A percentile compares a stretch with the other conserved stretches of the same genome.
phyloP scores from a whole-genome alignment of 306 rosid genomes.

The Cicer chorassanicum region DNA sequence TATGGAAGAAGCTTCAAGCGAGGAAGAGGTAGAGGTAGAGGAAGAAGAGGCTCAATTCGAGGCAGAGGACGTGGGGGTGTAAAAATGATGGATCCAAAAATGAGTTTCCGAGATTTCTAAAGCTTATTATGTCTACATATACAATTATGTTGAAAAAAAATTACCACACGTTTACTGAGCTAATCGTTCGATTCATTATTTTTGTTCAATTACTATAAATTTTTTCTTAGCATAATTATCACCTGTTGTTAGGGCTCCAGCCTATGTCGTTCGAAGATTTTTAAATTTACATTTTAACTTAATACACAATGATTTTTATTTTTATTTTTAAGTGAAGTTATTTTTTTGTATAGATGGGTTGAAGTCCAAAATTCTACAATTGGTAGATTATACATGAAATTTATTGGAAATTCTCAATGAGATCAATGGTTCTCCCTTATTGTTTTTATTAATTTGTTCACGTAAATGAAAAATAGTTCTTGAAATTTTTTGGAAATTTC shows the following conservation, averaged over 20 bases:
- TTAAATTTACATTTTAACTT: background rate
- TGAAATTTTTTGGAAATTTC: background rate
- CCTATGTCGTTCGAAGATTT: background rate
- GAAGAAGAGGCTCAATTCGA: constrained; percentile 55
- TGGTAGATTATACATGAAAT: too few relatives aligned
- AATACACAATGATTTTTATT: too few relatives aligned
- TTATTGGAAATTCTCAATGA: too few relatives aligned
- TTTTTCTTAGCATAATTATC: constrained; percentile 8
- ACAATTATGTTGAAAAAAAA: background rate
- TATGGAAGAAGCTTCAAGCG: constrained; percentile 73
- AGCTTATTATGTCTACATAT: constrained; percentile 5
- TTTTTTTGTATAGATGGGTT: too few relatives aligned
- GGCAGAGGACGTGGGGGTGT: constrained; percentile 70
- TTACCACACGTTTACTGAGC: background rate
- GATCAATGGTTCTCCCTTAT: too few relatives aligned
- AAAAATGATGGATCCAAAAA: constrained; percentile 74
- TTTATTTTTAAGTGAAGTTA: too few relatives aligned
- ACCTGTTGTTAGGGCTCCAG: background rate
- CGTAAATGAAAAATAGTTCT: too few relatives aligned
- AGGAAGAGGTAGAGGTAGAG: constrained; percentile 87
- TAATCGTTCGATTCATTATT: constrained; percentile 29
- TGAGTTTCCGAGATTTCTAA: constrained; percentile 95
- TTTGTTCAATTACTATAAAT: constrained; percentile 21
- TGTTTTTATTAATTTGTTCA: too few relatives aligned
- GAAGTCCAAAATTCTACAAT: too few relatives aligned